Percentiles rank a stretch among this genome's conserved stretches.
phyloP scores from a whole-genome alignment of 1,284 basidiomycete species.

The Anthracocystis setariae region DNA sequence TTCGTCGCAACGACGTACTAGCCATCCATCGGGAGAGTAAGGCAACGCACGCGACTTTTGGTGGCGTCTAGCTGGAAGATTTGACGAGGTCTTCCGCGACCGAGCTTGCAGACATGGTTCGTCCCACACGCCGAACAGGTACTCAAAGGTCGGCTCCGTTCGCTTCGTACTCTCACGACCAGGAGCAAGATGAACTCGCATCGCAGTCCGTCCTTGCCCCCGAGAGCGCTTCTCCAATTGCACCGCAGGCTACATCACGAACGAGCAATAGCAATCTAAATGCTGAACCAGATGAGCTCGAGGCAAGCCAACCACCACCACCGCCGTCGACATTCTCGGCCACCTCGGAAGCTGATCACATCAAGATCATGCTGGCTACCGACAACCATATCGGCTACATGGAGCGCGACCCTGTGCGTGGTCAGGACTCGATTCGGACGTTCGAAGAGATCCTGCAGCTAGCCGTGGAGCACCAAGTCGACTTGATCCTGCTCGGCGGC shows the following conservation, averaged over 20 bases:
- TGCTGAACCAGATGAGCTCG: conserved; percentile 1
- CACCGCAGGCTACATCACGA: neutral
- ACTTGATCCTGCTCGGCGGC: conserved; percentile 81
- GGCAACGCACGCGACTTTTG: no score
- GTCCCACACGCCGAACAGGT: conserved; percentile 33
- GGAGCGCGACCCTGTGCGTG: conserved; percentile 92
- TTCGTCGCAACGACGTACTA: no score
- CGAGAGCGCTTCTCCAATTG: neutral
- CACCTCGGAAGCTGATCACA: conserved; percentile 33
- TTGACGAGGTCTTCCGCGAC: no score
- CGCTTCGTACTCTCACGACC: conserved; percentile 10
- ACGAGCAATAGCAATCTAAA: neutral
- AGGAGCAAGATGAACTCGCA: conserved; percentile 18
- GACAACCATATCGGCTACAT: conserved; percentile 80
- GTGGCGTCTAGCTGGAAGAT: no score
- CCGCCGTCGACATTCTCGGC: conserved; percentile 38
- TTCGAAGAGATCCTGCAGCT: conserved; percentile 93
- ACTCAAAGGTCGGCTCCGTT: conserved; percentile 17
- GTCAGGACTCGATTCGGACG: conserved; percentile 93
- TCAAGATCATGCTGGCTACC: conserved; percentile 64
- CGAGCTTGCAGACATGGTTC: conserved; percentile 15
- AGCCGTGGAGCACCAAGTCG: conserved; percentile 77
- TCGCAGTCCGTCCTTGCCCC: neutral
- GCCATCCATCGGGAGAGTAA: no score
- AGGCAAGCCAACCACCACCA: conserved; percentile 14